These are phyloP conservation scores for Silene latifolia DNA, from an alignment of 148 eudicot genomes.

Conservation along the genomic window DNA sequence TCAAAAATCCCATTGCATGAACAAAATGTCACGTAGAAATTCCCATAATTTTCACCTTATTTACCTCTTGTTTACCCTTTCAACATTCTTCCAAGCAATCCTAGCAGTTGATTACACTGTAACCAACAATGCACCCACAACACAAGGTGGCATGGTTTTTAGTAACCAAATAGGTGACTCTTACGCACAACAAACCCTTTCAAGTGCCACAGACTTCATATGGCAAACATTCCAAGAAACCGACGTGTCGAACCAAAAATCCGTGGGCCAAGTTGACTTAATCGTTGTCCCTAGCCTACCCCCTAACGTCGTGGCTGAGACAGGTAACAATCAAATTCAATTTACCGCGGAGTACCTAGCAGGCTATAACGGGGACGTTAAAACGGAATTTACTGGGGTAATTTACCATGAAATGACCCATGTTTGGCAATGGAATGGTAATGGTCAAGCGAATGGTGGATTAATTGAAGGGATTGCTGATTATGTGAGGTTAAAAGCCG, in stretches of 20 bases:
- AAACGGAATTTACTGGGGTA: slow-evolving; percentile 31
- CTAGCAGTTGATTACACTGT: slow-evolving; percentile 17
- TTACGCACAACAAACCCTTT: slow-evolving; percentile 18
- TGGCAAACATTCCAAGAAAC: slow-evolving; percentile 27
- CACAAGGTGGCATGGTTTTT: slow-evolving; percentile 23
- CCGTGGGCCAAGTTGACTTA: slow-evolving; percentile 3
- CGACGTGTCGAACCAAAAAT: not conserved
- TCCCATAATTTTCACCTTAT: not conserved
- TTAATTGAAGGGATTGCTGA: slow-evolving; percentile 52
- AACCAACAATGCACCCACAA: slow-evolving; percentile 18
- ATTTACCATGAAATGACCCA: slow-evolving; percentile 52
- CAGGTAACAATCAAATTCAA: slow-evolving; percentile 17
- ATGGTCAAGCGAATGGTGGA: slow-evolving; percentile 27
- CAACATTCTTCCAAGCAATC: not conserved
- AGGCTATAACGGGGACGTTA: slow-evolving; percentile 26
- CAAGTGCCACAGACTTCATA: slow-evolving; percentile 21
- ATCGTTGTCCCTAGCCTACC: slow-evolving; percentile 14
- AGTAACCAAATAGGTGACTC: slow-evolving; percentile 15
- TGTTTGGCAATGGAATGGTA: slow-evolving; percentile 49
- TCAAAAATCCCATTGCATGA: not conserved
- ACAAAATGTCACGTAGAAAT: not conserved
- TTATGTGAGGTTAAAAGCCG: slow-evolving; percentile 42
- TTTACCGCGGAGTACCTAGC: slow-evolving; percentile 14
- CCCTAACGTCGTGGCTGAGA: not conserved
- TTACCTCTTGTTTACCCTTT: not conserved